Evolutionary conservation across 441 rosid species (phyloP).

Genomic region (Populus trichocarpa): DNA sequence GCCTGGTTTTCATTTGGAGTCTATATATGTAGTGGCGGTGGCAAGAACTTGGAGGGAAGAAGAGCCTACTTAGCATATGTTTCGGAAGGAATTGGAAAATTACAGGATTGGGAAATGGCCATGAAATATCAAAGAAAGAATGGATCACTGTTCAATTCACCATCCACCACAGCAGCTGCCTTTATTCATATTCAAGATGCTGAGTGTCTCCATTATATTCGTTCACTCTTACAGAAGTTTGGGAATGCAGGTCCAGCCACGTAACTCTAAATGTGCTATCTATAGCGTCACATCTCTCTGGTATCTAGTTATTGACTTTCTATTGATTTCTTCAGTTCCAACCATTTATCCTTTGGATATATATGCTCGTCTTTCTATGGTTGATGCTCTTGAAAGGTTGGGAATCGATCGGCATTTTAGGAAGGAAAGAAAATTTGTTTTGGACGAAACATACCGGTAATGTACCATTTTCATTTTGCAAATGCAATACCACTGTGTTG

Average conservation of each 20-base stretch:
- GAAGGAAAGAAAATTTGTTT: conserved; percentile 43
- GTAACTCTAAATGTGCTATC: conserved; percentile 34
- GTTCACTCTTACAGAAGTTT: conserved; percentile 25
- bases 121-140: conserved; percentile 63
- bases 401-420: conserved; percentile 65
- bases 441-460: conserved; percentile 71
- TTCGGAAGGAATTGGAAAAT: conserved; percentile 61
- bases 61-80: conserved; percentile 58
- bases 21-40: conserved; percentile 13
- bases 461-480: not conserved
- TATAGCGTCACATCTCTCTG: conserved; percentile 4
- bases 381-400: conserved; percentile 62
- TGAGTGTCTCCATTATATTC: conserved; percentile 60
- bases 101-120: conserved; percentile 58
- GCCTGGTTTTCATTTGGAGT: conserved; percentile 3
- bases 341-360: conserved; percentile 66
- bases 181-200: conserved; percentile 45
- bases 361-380: conserved; percentile 51
- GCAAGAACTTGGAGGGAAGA: conserved; percentile 41
- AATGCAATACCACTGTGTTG: conserved; percentile 12
- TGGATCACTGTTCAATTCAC: conserved; percentile 81
- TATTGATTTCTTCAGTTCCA: conserved; percentile 52
- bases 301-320: conserved; percentile 15
- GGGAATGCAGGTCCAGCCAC: conserved; percentile 6
- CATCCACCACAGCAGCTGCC: conserved; percentile 84